Evolutionary conservation across 306 rosid species (phyloP).

Genomic region (Trifolium pratense): DNA sequence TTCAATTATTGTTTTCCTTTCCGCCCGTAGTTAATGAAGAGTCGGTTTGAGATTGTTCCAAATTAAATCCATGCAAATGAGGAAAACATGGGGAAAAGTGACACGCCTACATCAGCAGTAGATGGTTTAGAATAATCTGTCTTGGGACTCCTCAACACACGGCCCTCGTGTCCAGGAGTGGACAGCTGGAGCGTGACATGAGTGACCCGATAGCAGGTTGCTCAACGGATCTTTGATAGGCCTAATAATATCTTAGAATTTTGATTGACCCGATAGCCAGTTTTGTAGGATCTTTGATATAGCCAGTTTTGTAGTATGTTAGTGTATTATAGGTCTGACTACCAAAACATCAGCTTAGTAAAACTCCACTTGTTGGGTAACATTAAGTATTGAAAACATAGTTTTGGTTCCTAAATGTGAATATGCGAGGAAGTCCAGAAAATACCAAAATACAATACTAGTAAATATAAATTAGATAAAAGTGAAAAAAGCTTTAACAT

Average conservation of each 20-base stretch:
- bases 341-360: conserved; percentile 29
- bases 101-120: not conserved
- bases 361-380: conserved; percentile 10
- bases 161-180: not conserved
- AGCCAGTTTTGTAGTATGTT: too few species aligned
- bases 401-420: not conserved
- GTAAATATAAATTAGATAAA: conserved; percentile 35
- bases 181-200: not conserved
- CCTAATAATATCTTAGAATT: not conserved
- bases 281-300: too few species aligned
- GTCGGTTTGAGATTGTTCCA: conserved; percentile 19
- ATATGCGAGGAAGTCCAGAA: conserved; percentile 19
- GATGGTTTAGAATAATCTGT: conserved; percentile 19
- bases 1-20: not conserved
- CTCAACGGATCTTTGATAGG: not conserved
- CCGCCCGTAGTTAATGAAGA: not conserved
- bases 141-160: conserved; percentile 5
- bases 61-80: conserved; percentile 14
- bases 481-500: conserved; percentile 43
- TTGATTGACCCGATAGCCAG: too few species aligned
- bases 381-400: conserved; percentile 1
- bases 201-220: not conserved
- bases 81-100: not conserved
- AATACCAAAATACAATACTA: conserved; percentile 6
- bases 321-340: conserved; percentile 9